Conservation (phyloP, 345 rosid species). For the Garcia nutans region DNA sequence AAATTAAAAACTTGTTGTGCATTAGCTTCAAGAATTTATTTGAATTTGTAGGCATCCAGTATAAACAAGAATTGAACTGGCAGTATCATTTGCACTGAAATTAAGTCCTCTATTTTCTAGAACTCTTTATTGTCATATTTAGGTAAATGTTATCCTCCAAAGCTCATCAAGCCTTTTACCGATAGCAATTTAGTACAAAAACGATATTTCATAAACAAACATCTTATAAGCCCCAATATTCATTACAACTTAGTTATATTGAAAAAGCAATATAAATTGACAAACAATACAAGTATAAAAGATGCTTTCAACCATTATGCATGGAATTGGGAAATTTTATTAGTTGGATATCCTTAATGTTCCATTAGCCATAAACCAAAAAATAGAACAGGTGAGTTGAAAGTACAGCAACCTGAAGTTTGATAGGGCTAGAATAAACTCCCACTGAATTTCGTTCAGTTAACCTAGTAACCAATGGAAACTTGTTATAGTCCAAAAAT, state of each 20-base stretch:
- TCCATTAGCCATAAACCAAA: background rate
- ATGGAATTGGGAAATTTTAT: background rate
- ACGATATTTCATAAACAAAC: background rate
- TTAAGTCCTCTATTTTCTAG: background rate
- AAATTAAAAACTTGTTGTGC: background rate
- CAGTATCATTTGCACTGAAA: background rate
- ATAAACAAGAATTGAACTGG: background rate
- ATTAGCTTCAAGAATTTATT: background rate
- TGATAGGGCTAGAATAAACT: slow-evolving; percentile 72
- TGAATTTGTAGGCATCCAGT: background rate
- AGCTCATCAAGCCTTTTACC: too few relatives aligned
- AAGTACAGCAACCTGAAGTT: slow-evolving; percentile 63
- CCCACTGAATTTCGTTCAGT: slow-evolving; percentile 65
- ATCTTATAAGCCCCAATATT: background rate
- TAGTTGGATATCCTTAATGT: background rate
- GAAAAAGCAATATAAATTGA: background rate
- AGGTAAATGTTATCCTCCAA: background rate
- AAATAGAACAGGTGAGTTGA: background rate
- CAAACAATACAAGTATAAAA: background rate
- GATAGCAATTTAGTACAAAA: background rate
- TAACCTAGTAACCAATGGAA: slow-evolving; percentile 72
- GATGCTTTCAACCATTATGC: background rate
- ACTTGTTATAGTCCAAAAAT: slow-evolving; percentile 70
- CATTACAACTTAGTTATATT: background rate
- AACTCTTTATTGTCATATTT: background rate